Base-by-base conservation (phyloP, 1,284 basidiomycete species). In the Boletus mariae region DNA sequence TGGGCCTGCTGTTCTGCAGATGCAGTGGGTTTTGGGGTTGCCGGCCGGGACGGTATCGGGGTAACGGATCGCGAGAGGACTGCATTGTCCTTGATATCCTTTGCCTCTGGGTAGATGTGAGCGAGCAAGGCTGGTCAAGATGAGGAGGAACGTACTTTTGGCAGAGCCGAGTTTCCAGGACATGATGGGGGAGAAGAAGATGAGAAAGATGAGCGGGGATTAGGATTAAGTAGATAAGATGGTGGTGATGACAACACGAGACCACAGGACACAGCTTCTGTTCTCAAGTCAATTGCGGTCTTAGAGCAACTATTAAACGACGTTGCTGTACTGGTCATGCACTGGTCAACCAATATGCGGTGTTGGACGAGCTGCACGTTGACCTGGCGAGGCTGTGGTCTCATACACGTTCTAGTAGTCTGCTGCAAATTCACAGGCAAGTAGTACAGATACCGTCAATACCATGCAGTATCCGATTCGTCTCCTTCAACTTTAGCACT, bases 31-130 rank as follows among this genome's bases (percentile, higher is more conserved):
- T 79, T 84, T 15, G 88, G 87, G 0, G 88, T 90, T 9, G 80
- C 80, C 20, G 85, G 82, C 34, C 87, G 78, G 11, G 85, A 87
- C 13, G 82, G 83, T 56, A 88, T 83, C 51, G 87, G 87, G 28
- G 87, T 90, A 48, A 80, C 80, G 48, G 87, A 88, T 73, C 86
- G 78, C 32, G 87, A 89, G 65, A 78, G 69, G 61, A 80, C 73
- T 10, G 82, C 83, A 69, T 80, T 83, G 61, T 87, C 85, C 66
- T 79, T 87, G 60, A 68, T 60, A 58, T 88, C 85, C 71, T 86
- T 87, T 61, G 76, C 67, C 71, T 87, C 83, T 86, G 59, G 45
- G n/a, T 34, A 15, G 54, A 32, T 17, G 38, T 47, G 42, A 51
- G 52, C 54, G 28, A 10, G 51, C 37, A 31, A 13, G 48, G 48